Base-by-base conservation (phyloP, 257 asterid genomes). In the Marsdenia floribunda region DNA sequence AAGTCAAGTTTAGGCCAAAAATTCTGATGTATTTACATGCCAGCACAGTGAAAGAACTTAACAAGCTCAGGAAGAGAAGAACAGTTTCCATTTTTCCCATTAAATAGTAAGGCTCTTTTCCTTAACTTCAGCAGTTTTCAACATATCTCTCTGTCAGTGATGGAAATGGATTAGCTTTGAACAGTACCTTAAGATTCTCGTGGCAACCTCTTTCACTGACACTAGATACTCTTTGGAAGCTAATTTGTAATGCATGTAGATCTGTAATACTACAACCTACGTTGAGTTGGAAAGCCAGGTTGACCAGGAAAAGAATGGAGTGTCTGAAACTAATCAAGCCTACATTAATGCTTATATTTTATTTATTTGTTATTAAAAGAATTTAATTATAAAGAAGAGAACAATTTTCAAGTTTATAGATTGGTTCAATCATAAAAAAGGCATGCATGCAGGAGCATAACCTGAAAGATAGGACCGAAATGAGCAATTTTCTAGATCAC, bases 401-500 rank as follows among this genome's bases (percentile, higher is more conserved):
- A 38, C 47, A 13, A 2, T 60, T 38, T 68, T 24, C 33, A 67
- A 42, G 71, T 38, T 38, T 24, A 19, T 6, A 16, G 26, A 37
- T 65, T 66, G 9, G 18, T 37, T 64, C 5, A 35, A 37, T 35
- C 47, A 66, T 49, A 6, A 38, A 37, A 37, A 77, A 46, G 33
- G 42, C 68, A 55, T 12, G 19, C 26, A 63, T 33, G 21, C 21
- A 74, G 71, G 68, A 57, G 26, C 76, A 57, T 83, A 86, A 94
- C 98, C 96, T 92, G 96, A 90, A 84, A 85, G 44, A 35, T 82
- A 83, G 76, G 83, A 80, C 81, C 82, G 87, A 76, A 88, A 84
- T 55, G 95, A 85, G 85, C 99, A 90, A 82, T 90, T 87, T 77
- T 84, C 87, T 3, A 89, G 86, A 80, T 90, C 90, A 52, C 86